Conservation (phyloP, 345 rosid species). For the Citrus sinensis region DVS_A1.0 CM039162.1:4676501-4677000, state of each 20-base stretch:
- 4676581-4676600: too few species aligned
- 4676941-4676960: slow-evolving; percentile 23
- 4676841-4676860: not conserved
- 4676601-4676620: not conserved
- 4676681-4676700: slow-evolving; percentile 42
- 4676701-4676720: slow-evolving; percentile 15
- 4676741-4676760: slow-evolving; percentile 39
- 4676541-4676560: too few species aligned
- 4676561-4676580: too few species aligned
- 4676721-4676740: not conserved
- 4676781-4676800: slow-evolving; percentile 7
- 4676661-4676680: slow-evolving; percentile 21
- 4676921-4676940: slow-evolving; percentile 21
- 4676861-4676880: not conserved
- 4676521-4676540: too few species aligned
- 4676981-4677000: slow-evolving; percentile 16
- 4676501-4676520: too few species aligned
- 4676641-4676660: not conserved
- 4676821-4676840: slow-evolving; percentile 2
- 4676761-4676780: slow-evolving; percentile 16
- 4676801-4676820: slow-evolving; percentile 31
- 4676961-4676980: slow-evolving; percentile 10
- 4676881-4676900: slow-evolving; percentile 15
- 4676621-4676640: not conserved
- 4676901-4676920: slow-evolving; percentile 20